These are phyloP conservation scores for Neoboletus magnificus DNA, from an alignment of 768 basidiomycete species.

Conservation along the genomic window DNA sequence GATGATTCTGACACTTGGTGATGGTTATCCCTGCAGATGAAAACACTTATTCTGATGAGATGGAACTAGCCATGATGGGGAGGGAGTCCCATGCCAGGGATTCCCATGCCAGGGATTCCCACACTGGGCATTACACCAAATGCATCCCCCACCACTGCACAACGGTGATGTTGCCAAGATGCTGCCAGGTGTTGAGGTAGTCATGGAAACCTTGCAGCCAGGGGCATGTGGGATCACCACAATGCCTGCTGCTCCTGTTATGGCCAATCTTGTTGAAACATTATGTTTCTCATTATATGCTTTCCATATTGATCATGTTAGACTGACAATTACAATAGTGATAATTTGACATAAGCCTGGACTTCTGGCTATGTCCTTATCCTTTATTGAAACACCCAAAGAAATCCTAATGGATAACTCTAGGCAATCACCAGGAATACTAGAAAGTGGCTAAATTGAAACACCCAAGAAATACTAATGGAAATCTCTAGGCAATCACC, in stretches of 20 bases:
- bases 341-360: no score
- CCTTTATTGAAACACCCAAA: no score
- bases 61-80: conserved; percentile 5
- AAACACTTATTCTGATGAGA: not conserved
- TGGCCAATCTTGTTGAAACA: no score
- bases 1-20: not conserved
- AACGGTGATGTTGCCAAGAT: not conserved
- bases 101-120: conserved; percentile 3
- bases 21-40: conserved; percentile 7
- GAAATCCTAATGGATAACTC: no score
- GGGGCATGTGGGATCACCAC: not conserved
- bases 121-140: not conserved
- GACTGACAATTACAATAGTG: no score
- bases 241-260: not conserved
- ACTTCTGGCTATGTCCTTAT: no score
- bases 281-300: no score
- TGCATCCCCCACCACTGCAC: conserved; percentile 8
- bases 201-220: conserved; percentile 9
- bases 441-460: no score
- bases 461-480: no score
- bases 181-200: conserved; percentile 1
- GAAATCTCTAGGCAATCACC: no score
- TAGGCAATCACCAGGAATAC: no score
- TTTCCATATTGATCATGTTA: no score
- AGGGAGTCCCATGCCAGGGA: conserved; percentile 1